Evolutionary conservation across 345 rosid species (phyloP).

Genomic region (Gossypium rotundifolium): DNA sequence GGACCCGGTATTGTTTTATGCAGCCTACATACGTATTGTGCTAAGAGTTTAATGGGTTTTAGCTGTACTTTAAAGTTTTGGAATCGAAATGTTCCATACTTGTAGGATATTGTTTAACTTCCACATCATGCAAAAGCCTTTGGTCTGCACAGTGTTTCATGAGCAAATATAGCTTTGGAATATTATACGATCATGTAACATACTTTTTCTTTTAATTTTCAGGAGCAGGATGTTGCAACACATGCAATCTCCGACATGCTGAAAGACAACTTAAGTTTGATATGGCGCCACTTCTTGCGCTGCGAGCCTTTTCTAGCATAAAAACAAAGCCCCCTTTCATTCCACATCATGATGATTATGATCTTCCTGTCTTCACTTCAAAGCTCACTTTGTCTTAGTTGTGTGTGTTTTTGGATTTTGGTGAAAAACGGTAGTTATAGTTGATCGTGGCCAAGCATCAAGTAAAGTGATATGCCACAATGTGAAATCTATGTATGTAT

Average conservation of each 20-base stretch:
- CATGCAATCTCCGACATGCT: conserved; percentile 24
- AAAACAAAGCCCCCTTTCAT: neutral
- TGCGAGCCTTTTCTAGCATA: conserved; percentile 9
- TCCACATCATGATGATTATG: neutral
- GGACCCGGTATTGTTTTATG: neutral
- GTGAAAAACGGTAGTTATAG: neutral
- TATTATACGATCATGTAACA: neutral
- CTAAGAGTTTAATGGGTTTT: neutral
- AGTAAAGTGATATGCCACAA: neutral
- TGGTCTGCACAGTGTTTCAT: neutral
- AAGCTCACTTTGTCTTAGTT: neutral
- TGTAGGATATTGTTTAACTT: neutral
- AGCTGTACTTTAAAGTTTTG: neutral
- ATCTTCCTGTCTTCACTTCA: neutral
- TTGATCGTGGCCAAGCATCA: neutral
- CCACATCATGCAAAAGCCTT: neutral
- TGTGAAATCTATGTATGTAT: neutral
- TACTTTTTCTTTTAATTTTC: conserved; percentile 1
- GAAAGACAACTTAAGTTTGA: conserved; percentile 29
- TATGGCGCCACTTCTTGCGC: conserved; percentile 36
- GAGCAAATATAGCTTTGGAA: too few relatives aligned
- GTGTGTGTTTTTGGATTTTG: neutral
- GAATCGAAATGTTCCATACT: neutral
- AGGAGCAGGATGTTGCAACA: conserved; percentile 25
- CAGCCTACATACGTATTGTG: neutral